Conservation (phyloP, 257 asterid species). For the Linderniella brevidens region DNA sequence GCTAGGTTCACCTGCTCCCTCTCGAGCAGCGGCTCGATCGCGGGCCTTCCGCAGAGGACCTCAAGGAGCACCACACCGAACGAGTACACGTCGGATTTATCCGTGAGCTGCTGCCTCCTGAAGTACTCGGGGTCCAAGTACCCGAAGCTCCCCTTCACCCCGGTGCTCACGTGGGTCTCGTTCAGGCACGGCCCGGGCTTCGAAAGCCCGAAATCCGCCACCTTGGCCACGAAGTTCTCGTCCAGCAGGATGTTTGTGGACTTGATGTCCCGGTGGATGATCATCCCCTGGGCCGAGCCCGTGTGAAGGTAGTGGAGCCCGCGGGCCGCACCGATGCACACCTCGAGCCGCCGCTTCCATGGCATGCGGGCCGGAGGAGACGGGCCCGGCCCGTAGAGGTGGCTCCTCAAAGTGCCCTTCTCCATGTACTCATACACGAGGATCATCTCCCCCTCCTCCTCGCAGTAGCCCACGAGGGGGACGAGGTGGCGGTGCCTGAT, state of each 20-base stretch:
- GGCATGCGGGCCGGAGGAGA: slow-evolving; percentile 33
- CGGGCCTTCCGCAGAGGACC: slow-evolving; percentile 68
- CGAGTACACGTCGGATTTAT: slow-evolving; percentile 62
- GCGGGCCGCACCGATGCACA: slow-evolving; percentile 83
- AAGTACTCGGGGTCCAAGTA: slow-evolving; percentile 68
- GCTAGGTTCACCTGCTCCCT: slow-evolving; percentile 52
- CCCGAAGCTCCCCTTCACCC: slow-evolving; percentile 72
- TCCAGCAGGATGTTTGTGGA: slow-evolving; percentile 64
- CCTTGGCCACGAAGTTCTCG: slow-evolving; percentile 42
- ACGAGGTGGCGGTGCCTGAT: slow-evolving; percentile 67
- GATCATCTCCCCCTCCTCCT: slow-evolving; percentile 61
- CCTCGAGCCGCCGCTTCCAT: slow-evolving; percentile 68
- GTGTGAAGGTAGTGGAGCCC: slow-evolving; percentile 77
- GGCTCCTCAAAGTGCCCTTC: slow-evolving; percentile 44
- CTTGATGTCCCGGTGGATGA: slow-evolving; percentile 65
- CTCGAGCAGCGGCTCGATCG: slow-evolving; percentile 32
- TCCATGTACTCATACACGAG: slow-evolving; percentile 74
- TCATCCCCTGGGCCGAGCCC: slow-evolving; percentile 52
- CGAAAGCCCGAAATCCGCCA: slow-evolving; percentile 73
- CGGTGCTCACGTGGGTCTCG: slow-evolving; percentile 72
- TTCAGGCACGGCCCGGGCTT: slow-evolving; percentile 53
- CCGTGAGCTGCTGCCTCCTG: slow-evolving; percentile 57
- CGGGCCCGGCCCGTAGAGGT: slow-evolving; percentile 20
- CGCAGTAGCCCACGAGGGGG: slow-evolving; percentile 60
- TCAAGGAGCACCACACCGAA: slow-evolving; percentile 65